These are phyloP conservation scores for Salvia rosmarinus DNA, from an alignment of 257 asterid species.

Conservation along the genomic window DNA sequence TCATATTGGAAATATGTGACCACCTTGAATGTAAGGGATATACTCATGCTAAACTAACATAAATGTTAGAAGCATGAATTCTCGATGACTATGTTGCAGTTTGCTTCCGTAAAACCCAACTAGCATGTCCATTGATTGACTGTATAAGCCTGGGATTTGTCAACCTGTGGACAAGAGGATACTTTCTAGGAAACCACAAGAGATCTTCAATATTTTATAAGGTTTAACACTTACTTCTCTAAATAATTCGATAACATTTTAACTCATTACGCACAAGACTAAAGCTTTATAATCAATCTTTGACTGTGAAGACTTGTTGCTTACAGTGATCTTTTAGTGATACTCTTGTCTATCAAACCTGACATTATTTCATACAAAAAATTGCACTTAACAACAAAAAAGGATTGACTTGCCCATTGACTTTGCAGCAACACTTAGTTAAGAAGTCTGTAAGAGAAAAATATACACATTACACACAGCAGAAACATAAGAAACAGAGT, in stretches of 20 bases:
- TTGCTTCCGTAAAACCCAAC: not conserved
- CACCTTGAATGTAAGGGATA: not conserved
- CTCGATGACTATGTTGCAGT: not conserved
- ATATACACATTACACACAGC: not conserved
- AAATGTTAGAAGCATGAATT: constrained; percentile 7
- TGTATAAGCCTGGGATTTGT: not conserved
- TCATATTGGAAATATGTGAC: constrained; percentile 1
- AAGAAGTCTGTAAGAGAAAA: not conserved
- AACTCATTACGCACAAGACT: not conserved
- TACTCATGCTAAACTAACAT: not conserved
- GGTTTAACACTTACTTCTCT: not conserved
- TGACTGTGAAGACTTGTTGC: not conserved
- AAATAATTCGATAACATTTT: not conserved
- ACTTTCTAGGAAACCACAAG: not conserved
- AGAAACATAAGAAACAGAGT: not conserved
- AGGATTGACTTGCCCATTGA: not conserved
- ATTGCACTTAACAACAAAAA: constrained; percentile 1
- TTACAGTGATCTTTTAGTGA: not conserved
- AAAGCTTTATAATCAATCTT: not conserved
- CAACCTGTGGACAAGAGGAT: constrained; percentile 9
- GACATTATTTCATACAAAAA: constrained; percentile 5
- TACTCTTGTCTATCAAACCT: constrained; percentile 6
- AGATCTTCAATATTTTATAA: constrained; percentile 4
- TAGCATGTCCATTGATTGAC: constrained; percentile 1
- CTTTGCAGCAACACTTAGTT: not conserved